Evolutionary conservation across 192 early-diverging fungal species (phyloP), one percentile per base, ranked within the genome.

Genomic region (Phycomyces nitens): DNA sequence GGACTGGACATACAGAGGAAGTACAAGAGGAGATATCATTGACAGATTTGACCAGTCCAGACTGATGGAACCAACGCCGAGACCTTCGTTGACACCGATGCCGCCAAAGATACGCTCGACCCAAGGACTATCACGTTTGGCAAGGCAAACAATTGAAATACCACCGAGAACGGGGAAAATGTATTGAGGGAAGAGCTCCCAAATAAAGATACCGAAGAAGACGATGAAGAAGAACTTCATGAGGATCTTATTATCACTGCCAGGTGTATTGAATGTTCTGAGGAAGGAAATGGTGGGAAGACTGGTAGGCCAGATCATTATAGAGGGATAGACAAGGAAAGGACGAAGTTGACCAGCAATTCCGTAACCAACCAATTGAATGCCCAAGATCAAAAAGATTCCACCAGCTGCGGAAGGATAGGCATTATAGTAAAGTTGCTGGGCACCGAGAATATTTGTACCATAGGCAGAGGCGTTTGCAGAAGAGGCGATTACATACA

Each of bases 1-100:
- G 60, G 81, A 74, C 21, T 82, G 79, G 24, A 85, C 80, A 70
- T 82, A 85, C 69, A 85, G 89, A 29, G 91, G 91, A 56, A 86
- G 79, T 14, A 83, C 64, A 16, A 83, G 38, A 2, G 82, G 75
- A 4, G 64, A 52, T 11, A 60, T 41, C 27, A 63, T 69, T 15
- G 71, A 44, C 6, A 75, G 23, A 26, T 65, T 52, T n/a, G 68
- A 64, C 77, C 80, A 80, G 64, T 80, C 80, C 27, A 80, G 62
- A 39, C 69, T 69, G 47, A 80, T 44, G 3, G 70, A 71, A 14
- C 75, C 39, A 29, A 77, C 41, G 9, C 77, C 77, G 0, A 77
- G 41, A 18, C 80, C 78, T 62, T 65, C 62, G 16, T 72, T 60
- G 12, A 66, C 71, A 18, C 53, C 44, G 27, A 51, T 59, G 26